Evolutionary conservation across 1,284 basidiomycete species (phyloP), one percentile per base, ranked within the genome.

Genomic region (Ceratobasidium sp.): DNA sequence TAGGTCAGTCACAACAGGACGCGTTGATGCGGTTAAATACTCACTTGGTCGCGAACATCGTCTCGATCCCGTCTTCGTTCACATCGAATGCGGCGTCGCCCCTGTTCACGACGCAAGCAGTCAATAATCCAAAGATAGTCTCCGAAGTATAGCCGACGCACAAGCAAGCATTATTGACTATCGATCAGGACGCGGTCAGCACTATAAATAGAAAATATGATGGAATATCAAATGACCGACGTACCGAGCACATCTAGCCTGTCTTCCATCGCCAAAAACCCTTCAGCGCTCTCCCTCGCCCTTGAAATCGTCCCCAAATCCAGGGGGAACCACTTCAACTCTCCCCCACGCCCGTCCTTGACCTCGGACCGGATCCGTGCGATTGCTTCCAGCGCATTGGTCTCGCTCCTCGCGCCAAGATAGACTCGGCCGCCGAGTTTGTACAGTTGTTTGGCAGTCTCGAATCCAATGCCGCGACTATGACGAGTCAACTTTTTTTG

Each of bases 131-230:
- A 21, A 2, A 1, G 18, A 3, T 32, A 32, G 3, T 2, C 14
- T 18, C 6, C 14, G 43, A 45, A n/a, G 43, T 18, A 45, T 10
- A 18, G 3, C 9, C 43, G 16, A 45, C 43, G 43, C 18, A 86
- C 85, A 82, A 67, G 0, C 82, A 85, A 74, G 86, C 86, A 74
- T 88, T 87, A 74, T 87, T 85, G 50, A 88, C 85, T 87, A 57
- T 12, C 48, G 28, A 50, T 43, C 3, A 30, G 36, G 23, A 23
- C 48, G 8, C 3, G n/a, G 26, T 65, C 8, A 65, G 48, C 14
- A 34, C 58, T n/a, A 12, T 41, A 41, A 58, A 28, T 52, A 52
- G 26, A 52, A 36, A n/a, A 36, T 50, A 9, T 36, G 9, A 60
- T 34, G 32, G 50, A 28, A 39, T 26, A 45, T 6, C 65, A 48